These are phyloP conservation scores for Dioscorea zingiberensis DNA, from an alignment of 106 monocot genomes.

Conservation along the genomic window DNA sequence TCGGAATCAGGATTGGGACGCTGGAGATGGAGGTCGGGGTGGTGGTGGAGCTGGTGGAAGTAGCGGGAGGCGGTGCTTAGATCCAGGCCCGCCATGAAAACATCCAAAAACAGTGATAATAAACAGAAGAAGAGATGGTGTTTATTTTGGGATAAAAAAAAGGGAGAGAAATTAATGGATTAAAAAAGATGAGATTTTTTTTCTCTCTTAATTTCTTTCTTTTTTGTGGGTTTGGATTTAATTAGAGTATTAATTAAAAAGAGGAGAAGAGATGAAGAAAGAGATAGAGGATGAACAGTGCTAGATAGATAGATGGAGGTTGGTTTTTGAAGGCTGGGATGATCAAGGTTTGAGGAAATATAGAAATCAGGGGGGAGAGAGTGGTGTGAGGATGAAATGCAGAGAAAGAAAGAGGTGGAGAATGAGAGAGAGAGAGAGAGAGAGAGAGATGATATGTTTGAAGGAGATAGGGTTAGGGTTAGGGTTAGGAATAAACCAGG, in stretches of 20 bases:
- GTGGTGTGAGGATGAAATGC: background rate
- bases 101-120: slow-evolving; percentile 19
- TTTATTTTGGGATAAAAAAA: slow-evolving; percentile 2
- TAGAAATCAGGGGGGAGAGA: no score
- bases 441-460: no score
- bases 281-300: background rate
- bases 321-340: no score
- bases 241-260: background rate
- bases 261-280: background rate
- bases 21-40: slow-evolving; percentile 37
- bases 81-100: slow-evolving; percentile 46
- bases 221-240: background rate
- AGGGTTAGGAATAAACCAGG: no score
- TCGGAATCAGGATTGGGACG: slow-evolving; percentile 14
- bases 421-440: no score
- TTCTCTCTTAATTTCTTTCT: no score
- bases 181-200: slow-evolving; percentile 8
- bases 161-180: slow-evolving; percentile 3
- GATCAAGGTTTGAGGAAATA: no score
- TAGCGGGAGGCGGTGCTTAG: slow-evolving; percentile 39
- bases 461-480: no score
- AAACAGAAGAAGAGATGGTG: slow-evolving; percentile 10
- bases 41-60: slow-evolving; percentile 37
- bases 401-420: no score
- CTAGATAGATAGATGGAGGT: no score